Conservation (phyloP, 164 flowering plant species). For the grape (Vitis vinifera) region ASM3070453v1 NC_081805.1:24384001-24384500, state of each 20-base stretch:
- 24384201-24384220: background rate
- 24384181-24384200: too few species aligned
- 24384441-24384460: background rate
- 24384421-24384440: background rate
- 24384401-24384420: conserved; percentile 6
- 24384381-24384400: conserved; percentile 38
- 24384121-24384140: too few species aligned
- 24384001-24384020: too few species aligned
- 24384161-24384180: too few species aligned
- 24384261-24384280: conserved; percentile 83
- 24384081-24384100: too few species aligned
- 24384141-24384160: too few species aligned
- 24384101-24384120: too few species aligned
- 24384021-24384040: too few species aligned
- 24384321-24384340: conserved; percentile 51
- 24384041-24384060: too few species aligned
- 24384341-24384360: conserved; percentile 67
- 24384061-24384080: too few species aligned
- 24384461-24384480: conserved; percentile 45
- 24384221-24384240: conserved; percentile 3
- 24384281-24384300: conserved; percentile 70
- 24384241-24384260: conserved; percentile 82
- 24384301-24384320: conserved; percentile 39
- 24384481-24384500: conserved; percentile 78
- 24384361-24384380: conserved; percentile 92